phyloP scores from a whole-genome alignment of 2,329 filamentous ascomycete genomes.

The Atkinsonella hypoxylon region DNA sequence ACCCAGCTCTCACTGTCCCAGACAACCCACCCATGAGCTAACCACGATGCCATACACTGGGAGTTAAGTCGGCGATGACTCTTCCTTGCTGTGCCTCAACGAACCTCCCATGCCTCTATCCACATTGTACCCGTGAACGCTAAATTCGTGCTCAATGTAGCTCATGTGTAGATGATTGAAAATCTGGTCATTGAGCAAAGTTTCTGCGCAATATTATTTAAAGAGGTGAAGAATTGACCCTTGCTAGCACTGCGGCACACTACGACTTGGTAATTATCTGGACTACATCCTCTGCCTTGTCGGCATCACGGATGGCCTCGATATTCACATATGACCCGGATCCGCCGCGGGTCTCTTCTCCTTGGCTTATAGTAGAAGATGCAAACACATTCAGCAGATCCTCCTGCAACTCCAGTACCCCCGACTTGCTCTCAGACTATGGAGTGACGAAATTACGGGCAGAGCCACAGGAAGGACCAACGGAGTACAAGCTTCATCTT shows the following conservation, averaged over 20 bases:
- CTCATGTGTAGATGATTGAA: background rate
- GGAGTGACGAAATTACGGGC: slow-evolving; percentile 68
- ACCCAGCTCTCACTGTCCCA: too few relatives aligned
- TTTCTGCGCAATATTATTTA: background rate
- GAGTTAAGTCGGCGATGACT: background rate
- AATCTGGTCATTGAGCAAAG: background rate
- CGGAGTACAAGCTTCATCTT: slow-evolving; percentile 92
- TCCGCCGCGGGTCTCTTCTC: slow-evolving; percentile 76
- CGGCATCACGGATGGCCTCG: slow-evolving; percentile 56
- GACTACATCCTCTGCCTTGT: background rate
- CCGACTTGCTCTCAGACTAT: slow-evolving; percentile 44
- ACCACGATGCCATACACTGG: background rate
- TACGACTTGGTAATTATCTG: background rate
- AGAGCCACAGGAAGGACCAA: slow-evolving; percentile 87
- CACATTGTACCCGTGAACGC: background rate
- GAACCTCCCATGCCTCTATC: background rate
- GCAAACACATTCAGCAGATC: slow-evolving; percentile 18
- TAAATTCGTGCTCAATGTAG: background rate
- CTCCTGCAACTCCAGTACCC: slow-evolving; percentile 17
- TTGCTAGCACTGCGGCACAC: background rate
- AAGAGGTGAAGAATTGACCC: background rate
- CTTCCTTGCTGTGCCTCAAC: background rate
- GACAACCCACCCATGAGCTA: too few relatives aligned
- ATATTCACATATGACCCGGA: slow-evolving; percentile 93
- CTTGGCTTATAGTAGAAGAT: slow-evolving; percentile 60